Evolutionary conservation across 768 basidiomycete genomes (phyloP), one percentile per base, ranked within the genome.

Genomic region (Collybia mongolica): DNA sequence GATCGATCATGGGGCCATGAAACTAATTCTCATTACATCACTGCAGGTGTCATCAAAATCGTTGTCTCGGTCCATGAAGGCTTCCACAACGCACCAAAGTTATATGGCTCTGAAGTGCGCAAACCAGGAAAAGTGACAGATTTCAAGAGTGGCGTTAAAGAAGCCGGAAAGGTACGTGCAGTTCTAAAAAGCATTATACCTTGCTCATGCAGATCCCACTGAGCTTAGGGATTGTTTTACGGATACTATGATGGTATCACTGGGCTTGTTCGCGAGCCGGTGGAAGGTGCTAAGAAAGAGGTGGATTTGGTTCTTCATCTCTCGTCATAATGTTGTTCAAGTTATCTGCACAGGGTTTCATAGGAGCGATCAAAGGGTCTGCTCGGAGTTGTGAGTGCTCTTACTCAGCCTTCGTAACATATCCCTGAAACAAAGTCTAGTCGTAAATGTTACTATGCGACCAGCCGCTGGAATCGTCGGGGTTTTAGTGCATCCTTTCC

Each of bases 41-140:
- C n/a, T 50, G 6, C 29, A 75, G 77, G 75, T 18, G 65, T 80
- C 19, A 60, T 74, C 56, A 69, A 72, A 41, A 74, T 77, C 23
- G 64, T 76, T 19, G 48, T 60, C 0, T 65, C 66, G 4, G 61
- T 80, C 11, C 73, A 78, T 36, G 74, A 79, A 50, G 78, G 77
- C 0, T 66, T 80, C 29, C 64, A 70, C 41, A 74, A 76, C 29
- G 64, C 68, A 1, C 73, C 77, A 1, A 66, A 67, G 40, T 48
- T 56, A 14, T 55, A 56, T 49, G 79, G 79, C 11, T 75, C 75
- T 0, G 57, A 70, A 44, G 68, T 74, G 6, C 66, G 79, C 6
- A 52, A 67, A 46, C 46, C 64, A 3, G 74, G 72, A 4, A 68
- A 72, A 51, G 72, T 80, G n/a, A 69, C 69, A 1, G 70, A 69